Evolutionary conservation across 2,329 filamentous ascomycete genomes (phyloP).

Genomic region (Xylaria sp.): DNA sequence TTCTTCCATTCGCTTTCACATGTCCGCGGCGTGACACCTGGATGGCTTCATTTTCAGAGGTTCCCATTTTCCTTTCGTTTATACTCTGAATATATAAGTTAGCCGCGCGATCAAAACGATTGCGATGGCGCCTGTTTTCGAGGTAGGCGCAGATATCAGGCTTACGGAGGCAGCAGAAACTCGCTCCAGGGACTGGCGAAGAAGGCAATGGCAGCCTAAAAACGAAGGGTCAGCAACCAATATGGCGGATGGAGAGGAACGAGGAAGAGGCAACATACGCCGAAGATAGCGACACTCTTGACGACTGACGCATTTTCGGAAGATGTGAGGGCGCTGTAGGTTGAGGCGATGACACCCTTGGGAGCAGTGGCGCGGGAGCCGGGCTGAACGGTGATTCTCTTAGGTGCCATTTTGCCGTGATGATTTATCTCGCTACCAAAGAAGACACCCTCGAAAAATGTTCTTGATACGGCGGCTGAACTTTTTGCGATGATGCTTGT

Average conservation of each 20-base stretch:
- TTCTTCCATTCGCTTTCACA: not conserved
- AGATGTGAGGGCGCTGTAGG: constrained; percentile 71
- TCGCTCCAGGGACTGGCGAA: constrained; percentile 75
- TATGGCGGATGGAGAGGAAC: not conserved
- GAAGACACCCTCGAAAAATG: not conserved
- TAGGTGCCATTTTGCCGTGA: constrained; percentile 67
- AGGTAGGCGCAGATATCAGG: not conserved
- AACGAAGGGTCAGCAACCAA: constrained; percentile 1
- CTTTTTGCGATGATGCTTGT: not conserved
- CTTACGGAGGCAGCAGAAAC: constrained; percentile 72
- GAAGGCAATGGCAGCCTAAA: constrained; percentile 71
- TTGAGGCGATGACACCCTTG: constrained; percentile 65
- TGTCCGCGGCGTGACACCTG: not conserved
- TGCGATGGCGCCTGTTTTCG: not conserved
- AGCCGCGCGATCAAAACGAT: not conserved
- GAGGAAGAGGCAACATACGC: constrained; percentile 60
- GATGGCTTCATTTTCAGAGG: not conserved
- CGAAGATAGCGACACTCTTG: constrained; percentile 73
- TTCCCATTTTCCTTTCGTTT: not conserved
- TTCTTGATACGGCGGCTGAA: not conserved
- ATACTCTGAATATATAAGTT: constrained; percentile 17
- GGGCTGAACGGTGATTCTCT: constrained; percentile 65
- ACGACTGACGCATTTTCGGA: constrained; percentile 76
- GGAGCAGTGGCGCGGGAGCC: constrained; percentile 54
- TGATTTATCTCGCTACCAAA: not conserved